Percentiles rank a stretch among this genome's conserved stretches.
Evolutionary conservation across 345 rosid genomes (phyloP).

Genomic region (Lumnitzera racemosa): DNA sequence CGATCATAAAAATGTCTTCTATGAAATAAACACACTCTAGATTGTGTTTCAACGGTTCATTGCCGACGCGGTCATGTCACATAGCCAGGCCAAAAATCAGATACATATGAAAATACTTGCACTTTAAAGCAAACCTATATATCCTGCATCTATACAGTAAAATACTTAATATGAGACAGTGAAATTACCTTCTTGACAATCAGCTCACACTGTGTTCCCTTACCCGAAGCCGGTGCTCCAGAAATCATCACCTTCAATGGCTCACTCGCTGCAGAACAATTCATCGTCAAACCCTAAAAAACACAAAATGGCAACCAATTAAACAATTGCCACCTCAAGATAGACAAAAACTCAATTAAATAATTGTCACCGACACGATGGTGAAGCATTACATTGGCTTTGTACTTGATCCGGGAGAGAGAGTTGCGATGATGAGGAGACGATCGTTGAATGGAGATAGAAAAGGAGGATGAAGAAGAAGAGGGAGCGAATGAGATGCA

Average conservation of each 20-base stretch:
- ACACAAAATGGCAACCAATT: not conserved
- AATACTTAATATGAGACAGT: no score
- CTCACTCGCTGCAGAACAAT: conserved; percentile 39
- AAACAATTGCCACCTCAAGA: not conserved
- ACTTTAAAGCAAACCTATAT: no score
- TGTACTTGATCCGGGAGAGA: conserved; percentile 22
- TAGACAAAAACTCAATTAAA: not conserved
- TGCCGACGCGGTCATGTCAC: no score
- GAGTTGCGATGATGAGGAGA: conserved; percentile 14
- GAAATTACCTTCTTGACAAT: conserved; percentile 59
- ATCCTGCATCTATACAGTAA: no score
- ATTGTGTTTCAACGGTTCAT: no score
- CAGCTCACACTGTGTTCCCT: conserved; percentile 88
- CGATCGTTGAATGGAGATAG: conserved; percentile 16
- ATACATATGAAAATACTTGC: no score
- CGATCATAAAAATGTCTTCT: no score
- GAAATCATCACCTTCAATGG: conserved; percentile 89
- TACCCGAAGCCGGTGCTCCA: conserved; percentile 91
- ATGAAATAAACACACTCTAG: no score
- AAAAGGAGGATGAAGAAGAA: conserved; percentile 24
- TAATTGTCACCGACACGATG: not conserved
- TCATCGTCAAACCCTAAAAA: conserved; percentile 29
- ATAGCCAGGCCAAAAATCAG: no score
- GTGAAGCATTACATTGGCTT: conserved; percentile 15
- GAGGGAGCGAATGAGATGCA: conserved; percentile 8